phyloP scores from a whole-genome alignment of 208 protist genomes.

The Porcisia hertigi region DNA sequence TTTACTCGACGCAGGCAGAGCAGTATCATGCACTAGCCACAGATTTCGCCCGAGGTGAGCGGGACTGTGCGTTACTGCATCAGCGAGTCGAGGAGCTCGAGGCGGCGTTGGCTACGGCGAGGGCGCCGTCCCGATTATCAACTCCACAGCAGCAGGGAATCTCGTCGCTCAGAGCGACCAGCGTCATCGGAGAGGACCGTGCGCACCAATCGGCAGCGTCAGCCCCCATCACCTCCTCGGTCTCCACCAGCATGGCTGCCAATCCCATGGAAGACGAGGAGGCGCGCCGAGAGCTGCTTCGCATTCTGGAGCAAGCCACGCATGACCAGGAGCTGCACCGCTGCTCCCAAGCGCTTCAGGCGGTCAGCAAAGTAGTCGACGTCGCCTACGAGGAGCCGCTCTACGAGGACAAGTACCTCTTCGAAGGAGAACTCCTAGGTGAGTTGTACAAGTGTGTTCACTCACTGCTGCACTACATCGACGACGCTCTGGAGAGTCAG shows the following conservation, averaged over 20 bases:
- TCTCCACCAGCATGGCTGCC: not conserved
- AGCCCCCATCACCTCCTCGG: slow-evolving; percentile 2
- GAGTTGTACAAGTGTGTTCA: slow-evolving; percentile 60
- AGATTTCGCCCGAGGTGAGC: slow-evolving; percentile 62
- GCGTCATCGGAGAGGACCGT: not conserved
- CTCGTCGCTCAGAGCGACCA: not conserved
- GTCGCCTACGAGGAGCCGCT: slow-evolving; percentile 25
- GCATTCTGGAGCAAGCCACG: slow-evolving; percentile 63
- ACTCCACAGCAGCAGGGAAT: not conserved
- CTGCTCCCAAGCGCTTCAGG: slow-evolving; percentile 57
- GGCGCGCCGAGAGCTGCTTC: slow-evolving; percentile 62
- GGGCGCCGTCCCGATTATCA: not conserved
- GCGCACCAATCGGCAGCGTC: not conserved
- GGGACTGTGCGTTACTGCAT: slow-evolving; percentile 36
- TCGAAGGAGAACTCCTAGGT: slow-evolving; percentile 41
- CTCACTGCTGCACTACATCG: slow-evolving; percentile 63
- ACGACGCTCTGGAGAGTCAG: slow-evolving; percentile 68
- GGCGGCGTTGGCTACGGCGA: slow-evolving; percentile 10
- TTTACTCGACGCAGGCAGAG: slow-evolving; percentile 71
- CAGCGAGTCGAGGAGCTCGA: slow-evolving; percentile 46
- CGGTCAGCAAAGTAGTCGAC: slow-evolving; percentile 39
- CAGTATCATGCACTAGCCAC: slow-evolving; percentile 77
- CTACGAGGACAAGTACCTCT: slow-evolving; percentile 25
- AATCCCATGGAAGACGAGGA: slow-evolving; percentile 60
- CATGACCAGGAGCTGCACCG: slow-evolving; percentile 76